Evolutionary conservation across 768 basidiomycete genomes (phyloP).

Genomic region (Lepiota venenata): DNA sequence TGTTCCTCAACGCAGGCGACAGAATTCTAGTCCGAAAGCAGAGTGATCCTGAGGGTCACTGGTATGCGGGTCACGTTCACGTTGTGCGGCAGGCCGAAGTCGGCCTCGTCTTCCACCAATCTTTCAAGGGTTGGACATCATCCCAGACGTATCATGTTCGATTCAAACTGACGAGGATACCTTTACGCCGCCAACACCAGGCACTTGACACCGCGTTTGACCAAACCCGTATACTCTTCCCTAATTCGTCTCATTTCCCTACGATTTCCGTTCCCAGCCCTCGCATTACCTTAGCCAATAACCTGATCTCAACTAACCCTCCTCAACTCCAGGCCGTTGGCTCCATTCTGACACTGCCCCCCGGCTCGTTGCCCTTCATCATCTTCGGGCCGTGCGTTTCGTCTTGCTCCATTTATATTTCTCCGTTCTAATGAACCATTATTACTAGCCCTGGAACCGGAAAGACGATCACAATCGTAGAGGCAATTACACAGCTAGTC

Average conservation of each 20-base stretch:
- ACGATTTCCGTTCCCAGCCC: background rate
- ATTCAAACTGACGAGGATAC: conserved; percentile 56
- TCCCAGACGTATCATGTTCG: conserved; percentile 44
- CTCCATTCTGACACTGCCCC: conserved; percentile 38
- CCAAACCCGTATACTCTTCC: conserved; percentile 50
- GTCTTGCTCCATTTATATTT: background rate
- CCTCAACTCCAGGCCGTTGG: conserved; percentile 47
- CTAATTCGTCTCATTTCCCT: conserved; percentile 18
- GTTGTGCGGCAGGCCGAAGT: conserved; percentile 46
- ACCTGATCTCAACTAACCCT: conserved; percentile 39
- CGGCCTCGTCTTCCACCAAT: conserved; percentile 42
- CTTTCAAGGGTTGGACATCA: conserved; percentile 35
- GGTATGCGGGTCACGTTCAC: conserved; percentile 61
- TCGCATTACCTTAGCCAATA: conserved; percentile 33
- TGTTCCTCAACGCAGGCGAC: conserved; percentile 36
- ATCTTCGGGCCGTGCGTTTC: conserved; percentile 59
- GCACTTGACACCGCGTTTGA: conserved; percentile 45
- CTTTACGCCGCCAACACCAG: conserved; percentile 56
- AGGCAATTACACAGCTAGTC: conserved; percentile 55
- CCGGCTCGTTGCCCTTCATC: conserved; percentile 52
- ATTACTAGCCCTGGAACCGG: conserved; percentile 55
- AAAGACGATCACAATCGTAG: conserved; percentile 62
- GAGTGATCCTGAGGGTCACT: conserved; percentile 36
- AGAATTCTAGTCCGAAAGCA: conserved; percentile 46
- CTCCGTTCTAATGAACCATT: background rate